phyloP scores from a whole-genome alignment of 305 asterid genomes.

The Fraxinus sp. region DNA sequence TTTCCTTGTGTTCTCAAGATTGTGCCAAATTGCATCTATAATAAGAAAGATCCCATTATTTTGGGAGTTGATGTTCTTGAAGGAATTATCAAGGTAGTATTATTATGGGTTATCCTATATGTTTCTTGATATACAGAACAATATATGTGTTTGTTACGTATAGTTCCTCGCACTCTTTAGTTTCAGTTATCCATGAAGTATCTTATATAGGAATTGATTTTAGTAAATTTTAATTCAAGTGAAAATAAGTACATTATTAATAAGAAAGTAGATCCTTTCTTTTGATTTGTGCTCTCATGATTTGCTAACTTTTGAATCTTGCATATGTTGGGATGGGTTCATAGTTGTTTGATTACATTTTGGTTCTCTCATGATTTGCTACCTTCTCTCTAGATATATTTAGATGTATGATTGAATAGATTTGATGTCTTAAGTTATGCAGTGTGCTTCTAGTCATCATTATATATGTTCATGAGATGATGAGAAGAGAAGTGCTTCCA shows the following conservation, averaged over 20 bases:
- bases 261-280: background rate
- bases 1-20: conserved; percentile 93
- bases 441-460: background rate
- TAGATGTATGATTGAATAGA: background rate
- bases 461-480: background rate
- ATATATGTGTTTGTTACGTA: background rate
- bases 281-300: background rate
- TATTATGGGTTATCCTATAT: conserved; percentile 10
- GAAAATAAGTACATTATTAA: background rate
- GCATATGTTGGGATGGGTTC: background rate
- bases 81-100: conserved; percentile 87
- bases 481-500: background rate
- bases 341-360: background rate
- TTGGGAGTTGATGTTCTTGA: conserved; percentile 87
- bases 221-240: background rate
- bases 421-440: background rate
- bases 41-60: conserved; percentile 96
- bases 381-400: background rate
- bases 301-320: background rate
- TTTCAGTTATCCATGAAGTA: background rate
- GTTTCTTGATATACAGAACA: background rate
- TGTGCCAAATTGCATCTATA: conserved; percentile 76
- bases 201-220: background rate
- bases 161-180: background rate
- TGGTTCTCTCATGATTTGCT: background rate